Conservation (phyloP, 495 filamentous ascomycete species). For the Sphaerosporella brunnea region DNA sequence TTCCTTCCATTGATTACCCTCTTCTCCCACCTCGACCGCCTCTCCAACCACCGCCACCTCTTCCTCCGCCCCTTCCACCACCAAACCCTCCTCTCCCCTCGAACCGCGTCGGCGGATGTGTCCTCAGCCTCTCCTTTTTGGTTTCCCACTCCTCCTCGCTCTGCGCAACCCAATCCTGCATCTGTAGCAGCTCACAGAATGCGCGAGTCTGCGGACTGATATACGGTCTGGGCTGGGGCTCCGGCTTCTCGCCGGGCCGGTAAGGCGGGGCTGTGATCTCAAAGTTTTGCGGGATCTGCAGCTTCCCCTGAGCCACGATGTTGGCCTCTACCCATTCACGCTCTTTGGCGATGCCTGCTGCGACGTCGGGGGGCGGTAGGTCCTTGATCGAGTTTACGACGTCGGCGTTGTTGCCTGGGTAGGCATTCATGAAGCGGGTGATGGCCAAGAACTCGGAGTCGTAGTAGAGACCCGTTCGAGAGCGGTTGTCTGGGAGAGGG, state of each 20-base stretch:
- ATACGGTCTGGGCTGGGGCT: constrained; percentile 49
- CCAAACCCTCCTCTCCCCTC: constrained; percentile 18
- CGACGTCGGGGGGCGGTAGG: constrained; percentile 5
- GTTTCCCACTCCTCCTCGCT: constrained; percentile 47
- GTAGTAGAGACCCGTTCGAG: constrained; percentile 43
- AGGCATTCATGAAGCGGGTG: constrained; percentile 53
- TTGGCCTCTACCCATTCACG: constrained; percentile 61
- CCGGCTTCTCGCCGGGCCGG: constrained; percentile 28
- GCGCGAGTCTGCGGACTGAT: constrained; percentile 59
- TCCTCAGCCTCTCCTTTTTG: constrained; percentile 29
- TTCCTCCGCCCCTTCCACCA: constrained; percentile 23
- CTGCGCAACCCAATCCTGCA: constrained; percentile 58
- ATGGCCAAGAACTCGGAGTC: constrained; percentile 94
- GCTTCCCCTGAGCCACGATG: constrained; percentile 38
- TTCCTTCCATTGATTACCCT: too few species aligned
- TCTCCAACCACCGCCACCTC: constrained; percentile 28
- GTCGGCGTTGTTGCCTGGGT: constrained; percentile 19
- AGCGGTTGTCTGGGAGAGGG: constrained; percentile 21
- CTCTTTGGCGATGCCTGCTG: constrained; percentile 28
- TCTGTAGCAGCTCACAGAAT: constrained; percentile 62
- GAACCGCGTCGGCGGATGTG: constrained; percentile 26
- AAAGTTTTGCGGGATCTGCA: constrained; percentile 58
- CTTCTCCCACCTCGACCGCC: constrained; percentile 27
- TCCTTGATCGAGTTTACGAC: constrained; percentile 4
- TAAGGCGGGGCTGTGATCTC: constrained; percentile 54